Conservation (phyloP, 192 early-diverging fungal species). For the Haplosporangium gracile region DNA sequence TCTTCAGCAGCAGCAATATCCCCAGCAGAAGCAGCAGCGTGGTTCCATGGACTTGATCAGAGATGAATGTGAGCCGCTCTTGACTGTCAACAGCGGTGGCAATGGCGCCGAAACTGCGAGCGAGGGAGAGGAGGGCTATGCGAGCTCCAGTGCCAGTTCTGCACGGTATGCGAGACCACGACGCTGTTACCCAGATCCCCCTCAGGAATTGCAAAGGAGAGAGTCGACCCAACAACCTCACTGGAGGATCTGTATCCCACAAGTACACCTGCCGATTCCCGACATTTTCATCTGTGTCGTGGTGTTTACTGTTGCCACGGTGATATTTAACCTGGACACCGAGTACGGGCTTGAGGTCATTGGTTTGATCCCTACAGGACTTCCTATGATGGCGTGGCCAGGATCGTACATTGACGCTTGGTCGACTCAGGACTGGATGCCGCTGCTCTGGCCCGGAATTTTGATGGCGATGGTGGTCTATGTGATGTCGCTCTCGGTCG, state of each 20-base stretch:
- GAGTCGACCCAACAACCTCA: not conserved
- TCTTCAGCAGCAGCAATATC: not conserved
- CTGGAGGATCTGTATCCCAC: conserved; percentile 12
- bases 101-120: not conserved
- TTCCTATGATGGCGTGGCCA: conserved; percentile 39
- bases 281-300: conserved; percentile 54
- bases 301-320: conserved; percentile 42
- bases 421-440: conserved; percentile 13
- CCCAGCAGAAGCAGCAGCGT: not conserved
- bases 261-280: conserved; percentile 51
- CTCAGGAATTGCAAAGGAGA: not conserved
- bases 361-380: conserved; percentile 49
- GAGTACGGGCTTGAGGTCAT: conserved; percentile 42
- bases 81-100: not conserved
- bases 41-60: not conserved
- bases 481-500: conserved; percentile 56
- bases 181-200: not conserved
- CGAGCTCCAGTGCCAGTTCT: not conserved
- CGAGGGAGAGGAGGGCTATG: not conserved
- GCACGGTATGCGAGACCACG: not conserved
- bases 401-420: conserved; percentile 11
- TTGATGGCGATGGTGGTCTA: conserved; percentile 53
- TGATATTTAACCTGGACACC: conserved; percentile 39
- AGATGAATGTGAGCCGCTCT: not conserved
- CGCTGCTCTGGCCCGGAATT: conserved; percentile 42